Conservation (phyloP, 441 rosid species). For the Dalechampia spathulata region DNA sequence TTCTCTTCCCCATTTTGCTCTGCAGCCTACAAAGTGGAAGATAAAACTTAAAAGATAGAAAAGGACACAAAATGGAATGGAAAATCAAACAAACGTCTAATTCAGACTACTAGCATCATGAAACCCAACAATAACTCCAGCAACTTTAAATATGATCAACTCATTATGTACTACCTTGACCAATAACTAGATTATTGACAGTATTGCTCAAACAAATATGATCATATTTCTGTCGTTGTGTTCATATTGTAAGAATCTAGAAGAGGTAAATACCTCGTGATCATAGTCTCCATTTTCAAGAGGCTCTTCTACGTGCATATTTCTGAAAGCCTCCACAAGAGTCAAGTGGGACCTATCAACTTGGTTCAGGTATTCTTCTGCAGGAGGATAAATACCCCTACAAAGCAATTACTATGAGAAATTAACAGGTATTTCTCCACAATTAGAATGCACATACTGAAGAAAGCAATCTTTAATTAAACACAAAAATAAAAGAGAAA, state of each 20-base stretch:
- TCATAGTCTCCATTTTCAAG: conserved; percentile 63
- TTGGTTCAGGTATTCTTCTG: conserved; percentile 49
- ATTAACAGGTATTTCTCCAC: conserved; percentile 12
- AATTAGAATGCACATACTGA: not conserved
- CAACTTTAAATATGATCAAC: no score
- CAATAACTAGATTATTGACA: no score
- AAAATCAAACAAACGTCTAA: not conserved
- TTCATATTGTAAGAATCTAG: not conserved
- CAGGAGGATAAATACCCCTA: conserved; percentile 64
- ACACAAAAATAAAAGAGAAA: not conserved
- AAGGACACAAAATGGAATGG: not conserved
- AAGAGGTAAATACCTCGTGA: conserved; percentile 46
- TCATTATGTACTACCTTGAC: no score
- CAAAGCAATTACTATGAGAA: conserved; percentile 21
- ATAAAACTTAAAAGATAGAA: not conserved
- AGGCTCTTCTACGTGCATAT: conserved; percentile 67
- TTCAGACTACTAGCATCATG: not conserved
- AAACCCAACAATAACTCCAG: not conserved
- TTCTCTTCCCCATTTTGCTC: conserved; percentile 41
- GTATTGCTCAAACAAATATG: no score
- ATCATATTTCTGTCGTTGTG: no score
- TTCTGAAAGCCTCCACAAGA: conserved; percentile 84
- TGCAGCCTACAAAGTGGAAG: conserved; percentile 21
- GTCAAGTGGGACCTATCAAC: conserved; percentile 54
- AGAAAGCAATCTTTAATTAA: not conserved